Conservation (phyloP, 2,329 filamentous ascomycete species). For the Alternaria sp. region DNA sequence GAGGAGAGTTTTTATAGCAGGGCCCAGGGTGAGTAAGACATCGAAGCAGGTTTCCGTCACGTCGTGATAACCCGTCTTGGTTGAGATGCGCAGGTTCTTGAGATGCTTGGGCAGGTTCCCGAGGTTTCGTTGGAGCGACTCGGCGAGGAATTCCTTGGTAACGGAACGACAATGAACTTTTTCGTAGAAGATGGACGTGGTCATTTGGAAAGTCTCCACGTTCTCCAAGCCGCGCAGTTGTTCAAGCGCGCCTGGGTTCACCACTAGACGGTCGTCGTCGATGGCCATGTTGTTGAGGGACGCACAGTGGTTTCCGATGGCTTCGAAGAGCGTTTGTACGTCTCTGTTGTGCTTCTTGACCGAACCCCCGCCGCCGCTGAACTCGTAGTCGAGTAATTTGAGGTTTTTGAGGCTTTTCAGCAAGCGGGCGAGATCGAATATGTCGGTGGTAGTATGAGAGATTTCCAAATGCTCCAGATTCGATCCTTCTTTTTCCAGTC, state of each 20-base stretch:
- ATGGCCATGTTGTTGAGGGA: background rate
- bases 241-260: background rate
- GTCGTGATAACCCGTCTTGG: background rate
- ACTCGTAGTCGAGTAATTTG: background rate
- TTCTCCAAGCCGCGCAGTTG: background rate
- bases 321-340: background rate
- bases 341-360: background rate
- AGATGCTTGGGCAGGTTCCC: slow-evolving; percentile 2
- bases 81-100: background rate
- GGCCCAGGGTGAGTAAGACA: background rate
- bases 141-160: background rate
- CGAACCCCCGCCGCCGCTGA: background rate
- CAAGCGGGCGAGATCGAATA: background rate
- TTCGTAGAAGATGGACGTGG: background rate
- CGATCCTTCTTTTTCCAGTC: slow-evolving; percentile 4
- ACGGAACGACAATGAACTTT: background rate
- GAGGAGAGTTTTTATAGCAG: background rate
- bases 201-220: background rate
- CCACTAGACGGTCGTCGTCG: background rate
- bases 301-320: background rate
- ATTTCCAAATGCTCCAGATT: slow-evolving; percentile 1
- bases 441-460: background rate
- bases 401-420: slow-evolving; percentile 2
- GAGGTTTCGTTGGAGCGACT: background rate
- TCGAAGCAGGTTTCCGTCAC: background rate